Evolutionary conservation across 768 basidiomycete genomes (phyloP).

Genomic region (Boletellus ananas): DNA sequence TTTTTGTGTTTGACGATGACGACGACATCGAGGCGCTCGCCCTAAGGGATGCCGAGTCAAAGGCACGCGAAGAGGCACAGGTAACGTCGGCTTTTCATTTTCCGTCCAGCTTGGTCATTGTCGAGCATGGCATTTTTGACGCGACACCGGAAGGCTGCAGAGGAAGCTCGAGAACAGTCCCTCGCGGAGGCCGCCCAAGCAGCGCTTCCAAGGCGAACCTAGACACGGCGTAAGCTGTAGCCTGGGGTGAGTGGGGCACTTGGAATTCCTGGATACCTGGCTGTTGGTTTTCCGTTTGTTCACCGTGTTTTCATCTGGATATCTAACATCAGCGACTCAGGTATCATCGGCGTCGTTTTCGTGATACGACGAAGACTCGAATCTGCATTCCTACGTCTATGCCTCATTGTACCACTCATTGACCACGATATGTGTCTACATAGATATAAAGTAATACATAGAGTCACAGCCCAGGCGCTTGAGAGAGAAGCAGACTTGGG

Average conservation of each 20-base stretch:
- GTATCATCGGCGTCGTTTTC: no score
- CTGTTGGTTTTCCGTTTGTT: no score
- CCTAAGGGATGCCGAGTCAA: slow-evolving; percentile 20
- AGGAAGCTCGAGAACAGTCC: slow-evolving; percentile 28
- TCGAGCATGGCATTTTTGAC: not conserved
- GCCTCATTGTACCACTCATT: no score
- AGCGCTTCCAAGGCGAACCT: slow-evolving; percentile 19
- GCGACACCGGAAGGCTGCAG: slow-evolving; percentile 14
- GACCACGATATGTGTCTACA: no score
- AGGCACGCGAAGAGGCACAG: slow-evolving; percentile 14
- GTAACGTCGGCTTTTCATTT: slow-evolving; percentile 3
- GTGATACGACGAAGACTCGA: no score
- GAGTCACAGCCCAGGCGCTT: no score
- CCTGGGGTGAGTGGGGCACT: slow-evolving; percentile 1
- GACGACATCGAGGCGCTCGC: slow-evolving; percentile 17
- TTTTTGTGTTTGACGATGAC: not conserved
- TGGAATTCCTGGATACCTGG: not conserved
- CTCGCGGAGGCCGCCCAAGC: slow-evolving; percentile 31
- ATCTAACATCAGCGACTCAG: no score
- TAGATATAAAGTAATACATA: no score
- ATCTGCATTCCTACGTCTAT: no score
- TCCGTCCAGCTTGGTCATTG: not conserved
- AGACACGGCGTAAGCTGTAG: not conserved
- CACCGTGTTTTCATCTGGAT: no score
- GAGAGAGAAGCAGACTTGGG: no score